phyloP scores from a whole-genome alignment of 1,139 yeast genomes.

The Blastobotrys illinoisensis region DNA sequence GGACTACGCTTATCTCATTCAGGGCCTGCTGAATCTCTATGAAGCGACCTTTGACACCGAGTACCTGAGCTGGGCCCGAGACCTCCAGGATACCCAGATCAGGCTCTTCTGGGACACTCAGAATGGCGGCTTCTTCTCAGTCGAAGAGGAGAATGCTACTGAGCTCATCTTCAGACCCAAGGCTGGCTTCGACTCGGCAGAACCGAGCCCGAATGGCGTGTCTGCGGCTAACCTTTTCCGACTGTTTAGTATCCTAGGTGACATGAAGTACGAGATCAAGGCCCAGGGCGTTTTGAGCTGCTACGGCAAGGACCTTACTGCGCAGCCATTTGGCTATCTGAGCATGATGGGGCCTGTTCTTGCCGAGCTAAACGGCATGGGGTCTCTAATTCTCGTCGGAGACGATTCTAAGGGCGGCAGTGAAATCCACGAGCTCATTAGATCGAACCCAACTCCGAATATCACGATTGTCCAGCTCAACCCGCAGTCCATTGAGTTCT shows the following conservation, averaged over 20 bases:
- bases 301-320: conserved; percentile 29
- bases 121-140: conserved; percentile 33
- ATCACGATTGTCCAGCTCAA: conserved; percentile 18
- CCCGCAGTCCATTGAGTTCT: conserved; percentile 15
- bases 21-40: conserved; percentile 35
- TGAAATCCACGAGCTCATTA: conserved; percentile 11
- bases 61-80: conserved; percentile 31
- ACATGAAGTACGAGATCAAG: conserved; percentile 19
- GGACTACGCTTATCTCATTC: conserved; percentile 35
- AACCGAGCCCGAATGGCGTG: conserved; percentile 37
- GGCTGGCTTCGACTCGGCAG: conserved; percentile 35
- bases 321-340: conserved; percentile 33
- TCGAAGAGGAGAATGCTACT: conserved; percentile 17
- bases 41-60: conserved; percentile 29
- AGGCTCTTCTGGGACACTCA: conserved; percentile 32
- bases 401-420: conserved; percentile 10
- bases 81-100: conserved; percentile 32
- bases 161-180: conserved; percentile 34
- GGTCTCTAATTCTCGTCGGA: conserved; percentile 22
- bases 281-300: conserved; percentile 27
- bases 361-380: conserved; percentile 19
- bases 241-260: conserved; percentile 26
- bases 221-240: conserved; percentile 31
- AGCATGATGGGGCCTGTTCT: conserved; percentile 26
- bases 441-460: conserved; percentile 13